Conservation (phyloP, 2,329 filamentous ascomycete genomes). For the Mycosphaerelloides madeirae region DNA sequence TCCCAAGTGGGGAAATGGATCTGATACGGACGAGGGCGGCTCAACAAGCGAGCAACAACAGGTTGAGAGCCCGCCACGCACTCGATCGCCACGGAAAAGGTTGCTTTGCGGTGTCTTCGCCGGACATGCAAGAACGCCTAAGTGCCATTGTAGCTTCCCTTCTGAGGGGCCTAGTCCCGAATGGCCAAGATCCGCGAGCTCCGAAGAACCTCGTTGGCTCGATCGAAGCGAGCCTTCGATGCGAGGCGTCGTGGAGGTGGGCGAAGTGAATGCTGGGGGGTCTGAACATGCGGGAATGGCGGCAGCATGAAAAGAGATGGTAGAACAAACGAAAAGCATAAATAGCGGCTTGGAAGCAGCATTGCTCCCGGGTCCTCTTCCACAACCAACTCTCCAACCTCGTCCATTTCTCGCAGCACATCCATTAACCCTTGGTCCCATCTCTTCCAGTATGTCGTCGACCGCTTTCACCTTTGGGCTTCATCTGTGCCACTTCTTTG, state of each 20-base stretch:
- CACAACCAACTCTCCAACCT: slow-evolving; percentile 19
- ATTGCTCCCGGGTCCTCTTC: slow-evolving; percentile 7
- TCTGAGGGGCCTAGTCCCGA: slow-evolving; percentile 37
- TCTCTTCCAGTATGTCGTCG: slow-evolving; percentile 13
- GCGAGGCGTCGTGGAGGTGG: slow-evolving; percentile 8
- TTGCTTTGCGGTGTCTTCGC: slow-evolving; percentile 23
- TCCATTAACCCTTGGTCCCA: slow-evolving; percentile 1
- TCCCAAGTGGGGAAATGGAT: slow-evolving; percentile 19
- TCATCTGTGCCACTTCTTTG: too few species aligned
- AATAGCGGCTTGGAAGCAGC: slow-evolving; percentile 24
- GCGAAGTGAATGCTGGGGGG: background rate
- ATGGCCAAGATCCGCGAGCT: slow-evolving; percentile 38
- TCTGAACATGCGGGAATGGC: slow-evolving; percentile 11
- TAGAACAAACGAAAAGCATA: slow-evolving; percentile 26
- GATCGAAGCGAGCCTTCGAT: slow-evolving; percentile 11
- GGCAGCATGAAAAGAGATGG: slow-evolving; percentile 7
- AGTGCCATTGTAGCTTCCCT: slow-evolving; percentile 23
- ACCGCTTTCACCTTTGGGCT: background rate
- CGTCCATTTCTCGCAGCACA: slow-evolving; percentile 5
- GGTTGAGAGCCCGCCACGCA: slow-evolving; percentile 44
- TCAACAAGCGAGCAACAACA: slow-evolving; percentile 37
- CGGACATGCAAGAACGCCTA: slow-evolving; percentile 23
- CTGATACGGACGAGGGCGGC: slow-evolving; percentile 36
- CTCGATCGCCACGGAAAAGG: slow-evolving; percentile 24
- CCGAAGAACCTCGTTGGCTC: slow-evolving; percentile 44